These are phyloP conservation scores for Claviceps pusilla DNA, from an alignment of 2,329 filamentous ascomycete species.

Conservation along the genomic window DNA sequence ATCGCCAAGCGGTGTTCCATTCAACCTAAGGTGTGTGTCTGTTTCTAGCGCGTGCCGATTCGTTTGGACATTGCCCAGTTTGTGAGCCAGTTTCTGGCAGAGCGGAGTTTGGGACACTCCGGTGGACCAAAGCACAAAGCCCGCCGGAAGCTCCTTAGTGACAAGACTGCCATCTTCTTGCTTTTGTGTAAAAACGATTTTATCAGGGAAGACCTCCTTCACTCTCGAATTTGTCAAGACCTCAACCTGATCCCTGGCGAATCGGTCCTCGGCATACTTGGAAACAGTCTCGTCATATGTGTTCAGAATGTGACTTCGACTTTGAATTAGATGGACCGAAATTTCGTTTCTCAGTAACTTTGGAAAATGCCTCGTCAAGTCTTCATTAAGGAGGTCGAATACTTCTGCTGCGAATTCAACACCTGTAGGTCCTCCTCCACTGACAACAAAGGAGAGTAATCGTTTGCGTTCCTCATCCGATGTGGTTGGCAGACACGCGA, in stretches of 20 bases:
- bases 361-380: conserved; percentile 70
- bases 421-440: conserved; percentile 86
- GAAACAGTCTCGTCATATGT: conserved; percentile 95
- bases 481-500: conserved; percentile 85
- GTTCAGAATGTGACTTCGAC: conserved; percentile 85
- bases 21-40: conserved; percentile 78
- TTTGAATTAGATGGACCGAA: conserved; percentile 93
- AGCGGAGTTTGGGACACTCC: conserved; percentile 80
- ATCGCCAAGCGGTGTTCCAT: conserved; percentile 78
- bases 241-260: conserved; percentile 79
- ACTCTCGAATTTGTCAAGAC: conserved; percentile 88
- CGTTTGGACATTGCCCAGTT: conserved; percentile 60
- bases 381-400: conserved; percentile 92
- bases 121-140: conserved; percentile 95
- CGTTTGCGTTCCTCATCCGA: conserved; percentile 73
- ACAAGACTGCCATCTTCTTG: conserved; percentile 54
- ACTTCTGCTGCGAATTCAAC: conserved; percentile 96
- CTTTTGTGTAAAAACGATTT: conserved; percentile 79
- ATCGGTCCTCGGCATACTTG: conserved; percentile 78
- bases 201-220: conserved; percentile 70
- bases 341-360: conserved; percentile 90
- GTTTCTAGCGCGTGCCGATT: conserved; percentile 90
- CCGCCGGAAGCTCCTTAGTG: conserved; percentile 89
- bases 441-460: conserved; percentile 87
- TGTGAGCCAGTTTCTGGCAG: conserved; percentile 59